phyloP scores from a whole-genome alignment of 208 protist species.

The Leishmania tropica region DNA sequence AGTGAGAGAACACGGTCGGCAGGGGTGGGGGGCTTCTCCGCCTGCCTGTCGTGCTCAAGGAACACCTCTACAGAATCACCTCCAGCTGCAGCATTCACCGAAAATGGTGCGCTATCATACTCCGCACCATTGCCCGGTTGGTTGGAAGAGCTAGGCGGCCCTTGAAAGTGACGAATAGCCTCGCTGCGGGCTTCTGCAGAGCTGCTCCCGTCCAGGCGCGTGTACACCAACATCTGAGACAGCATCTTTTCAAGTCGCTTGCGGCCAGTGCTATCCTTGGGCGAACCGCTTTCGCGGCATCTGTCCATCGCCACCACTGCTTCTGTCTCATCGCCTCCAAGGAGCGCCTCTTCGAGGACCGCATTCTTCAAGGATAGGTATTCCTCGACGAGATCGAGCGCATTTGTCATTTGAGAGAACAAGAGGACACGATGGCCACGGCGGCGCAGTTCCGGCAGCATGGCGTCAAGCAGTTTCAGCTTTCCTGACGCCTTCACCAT shows the following conservation, averaged over 20 bases:
- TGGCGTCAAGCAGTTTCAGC: conserved; percentile 91
- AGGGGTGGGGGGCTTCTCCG: neutral
- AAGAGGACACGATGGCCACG: conserved; percentile 94
- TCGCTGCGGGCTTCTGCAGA: conserved; percentile 46
- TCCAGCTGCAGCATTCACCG: neutral
- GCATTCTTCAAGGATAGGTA: conserved; percentile 67
- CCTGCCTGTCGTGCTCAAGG: neutral
- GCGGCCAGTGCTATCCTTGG: neutral
- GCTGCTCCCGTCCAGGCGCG: conserved; percentile 92
- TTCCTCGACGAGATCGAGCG: conserved; percentile 94
- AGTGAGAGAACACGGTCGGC: neutral
- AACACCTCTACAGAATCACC: neutral
- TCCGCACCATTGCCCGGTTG: neutral
- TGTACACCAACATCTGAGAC: conserved; percentile 42
- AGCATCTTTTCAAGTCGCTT: neutral
- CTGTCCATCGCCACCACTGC: neutral
- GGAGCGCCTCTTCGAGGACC: neutral
- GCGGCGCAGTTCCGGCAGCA: conserved; percentile 81
- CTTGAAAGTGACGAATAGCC: conserved; percentile 82
- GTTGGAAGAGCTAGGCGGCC: neutral
- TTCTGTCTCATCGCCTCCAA: neutral
- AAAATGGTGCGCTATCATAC: neutral
- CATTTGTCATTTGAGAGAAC: conserved; percentile 95
- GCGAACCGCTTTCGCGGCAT: neutral
- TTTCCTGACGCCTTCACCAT: conserved; percentile 79